A percentile compares a stretch with the other conserved stretches of the same genome.
These are phyloP conservation scores for Catharanthus roseus DNA, from an alignment of 257 asterid species.

Conservation along the genomic window DNA sequence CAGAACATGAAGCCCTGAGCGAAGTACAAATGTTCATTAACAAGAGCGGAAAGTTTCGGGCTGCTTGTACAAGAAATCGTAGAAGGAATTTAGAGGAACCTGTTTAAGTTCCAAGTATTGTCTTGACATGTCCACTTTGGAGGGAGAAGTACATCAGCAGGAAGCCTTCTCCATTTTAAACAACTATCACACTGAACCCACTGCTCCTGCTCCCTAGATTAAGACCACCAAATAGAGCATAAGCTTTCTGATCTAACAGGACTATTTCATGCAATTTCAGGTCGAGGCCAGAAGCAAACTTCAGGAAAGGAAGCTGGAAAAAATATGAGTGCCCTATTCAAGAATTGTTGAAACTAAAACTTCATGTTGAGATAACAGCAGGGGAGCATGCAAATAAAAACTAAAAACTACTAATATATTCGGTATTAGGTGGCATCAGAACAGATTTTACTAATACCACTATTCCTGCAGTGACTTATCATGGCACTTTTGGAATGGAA, in stretches of 20 bases:
- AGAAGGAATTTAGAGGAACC: slow-evolving; percentile 27
- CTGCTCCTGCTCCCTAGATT: slow-evolving; percentile 77
- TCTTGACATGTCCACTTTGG: slow-evolving; percentile 87
- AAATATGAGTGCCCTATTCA: background rate
- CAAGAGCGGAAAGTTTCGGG: slow-evolving; percentile 7
- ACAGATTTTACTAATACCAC: background rate
- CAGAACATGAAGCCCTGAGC: slow-evolving; percentile 71
- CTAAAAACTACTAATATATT: no score
- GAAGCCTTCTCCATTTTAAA: slow-evolving; percentile 77
- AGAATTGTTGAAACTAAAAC: background rate
- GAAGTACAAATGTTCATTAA: slow-evolving; percentile 17
- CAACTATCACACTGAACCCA: slow-evolving; percentile 93
- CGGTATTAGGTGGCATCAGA: background rate
- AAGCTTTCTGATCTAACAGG: slow-evolving; percentile 1
- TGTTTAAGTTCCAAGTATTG: slow-evolving; percentile 40
- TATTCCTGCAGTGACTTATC: background rate
- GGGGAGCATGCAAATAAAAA: no score
- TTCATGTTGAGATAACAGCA: no score
- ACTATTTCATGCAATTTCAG: background rate
- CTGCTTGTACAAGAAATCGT: background rate
- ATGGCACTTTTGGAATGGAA: background rate
- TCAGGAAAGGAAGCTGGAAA: background rate
- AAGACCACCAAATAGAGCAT: slow-evolving; percentile 1
- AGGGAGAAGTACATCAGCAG: slow-evolving; percentile 72
- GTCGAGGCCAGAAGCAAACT: background rate